phyloP scores from a whole-genome alignment of 768 basidiomycete species.

The Suillus clintonianus region DNA sequence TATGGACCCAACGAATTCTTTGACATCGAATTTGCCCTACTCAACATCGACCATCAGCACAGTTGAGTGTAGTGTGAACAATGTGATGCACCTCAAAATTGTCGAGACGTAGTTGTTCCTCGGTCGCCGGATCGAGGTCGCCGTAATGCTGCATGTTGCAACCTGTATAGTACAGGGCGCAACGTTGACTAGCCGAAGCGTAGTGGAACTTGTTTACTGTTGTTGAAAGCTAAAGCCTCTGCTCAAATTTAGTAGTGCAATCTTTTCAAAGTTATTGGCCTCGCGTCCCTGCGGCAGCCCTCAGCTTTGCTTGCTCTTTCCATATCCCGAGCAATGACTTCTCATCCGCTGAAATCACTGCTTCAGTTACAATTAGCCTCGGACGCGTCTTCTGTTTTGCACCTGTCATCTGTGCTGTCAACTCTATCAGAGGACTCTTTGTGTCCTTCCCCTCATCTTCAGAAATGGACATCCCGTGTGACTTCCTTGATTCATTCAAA shows the following conservation, averaged over 20 bases:
- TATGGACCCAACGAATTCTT: conserved; percentile 82
- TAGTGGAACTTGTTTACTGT: conserved; percentile 25
- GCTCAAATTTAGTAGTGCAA: background rate
- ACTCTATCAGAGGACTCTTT: conserved; percentile 56
- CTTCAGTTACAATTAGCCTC: conserved; percentile 74
- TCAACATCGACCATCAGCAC: conserved; percentile 11
- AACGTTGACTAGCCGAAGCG: conserved; percentile 6
- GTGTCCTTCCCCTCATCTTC: conserved; percentile 60
- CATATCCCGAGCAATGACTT: conserved; percentile 38
- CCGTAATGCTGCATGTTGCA: conserved; percentile 24
- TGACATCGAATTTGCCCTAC: conserved; percentile 88
- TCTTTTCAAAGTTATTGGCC: background rate
- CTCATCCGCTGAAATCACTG: conserved; percentile 59
- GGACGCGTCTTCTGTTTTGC: conserved; percentile 58
- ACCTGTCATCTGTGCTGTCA: conserved; percentile 61
- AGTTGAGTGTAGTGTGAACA: conserved; percentile 1
- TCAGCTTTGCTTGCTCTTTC: background rate
- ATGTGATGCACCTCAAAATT: conserved; percentile 52
- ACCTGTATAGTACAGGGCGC: background rate
- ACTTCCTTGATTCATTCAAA: conserved; percentile 77
- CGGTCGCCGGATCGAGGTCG: conserved; percentile 52
- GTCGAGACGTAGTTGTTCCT: conserved; percentile 52
- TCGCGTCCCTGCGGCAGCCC: background rate
- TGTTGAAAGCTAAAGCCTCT: conserved; percentile 30
- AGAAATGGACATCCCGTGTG: conserved; percentile 77